Evolutionary conservation across 2,329 filamentous ascomycete species (phyloP).

Genomic region (Neurospora crassa): DNA sequence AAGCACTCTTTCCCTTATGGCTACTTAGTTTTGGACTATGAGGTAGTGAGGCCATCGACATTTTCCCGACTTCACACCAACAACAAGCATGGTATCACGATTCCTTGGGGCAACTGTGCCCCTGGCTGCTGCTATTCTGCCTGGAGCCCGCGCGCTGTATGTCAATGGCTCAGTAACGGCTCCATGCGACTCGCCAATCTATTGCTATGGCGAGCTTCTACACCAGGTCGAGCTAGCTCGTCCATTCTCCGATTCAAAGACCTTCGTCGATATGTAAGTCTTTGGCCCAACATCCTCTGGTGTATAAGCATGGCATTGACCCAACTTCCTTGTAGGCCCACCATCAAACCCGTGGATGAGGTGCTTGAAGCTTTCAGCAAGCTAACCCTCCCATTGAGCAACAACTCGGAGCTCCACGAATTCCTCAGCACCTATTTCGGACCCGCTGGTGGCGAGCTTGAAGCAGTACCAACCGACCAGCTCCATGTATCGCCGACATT

Average conservation of each 20-base stretch:
- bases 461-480: constrained; percentile 39
- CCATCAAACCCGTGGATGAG: constrained; percentile 46
- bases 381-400: constrained; percentile 49
- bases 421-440: constrained; percentile 57
- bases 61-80: not conserved
- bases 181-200: constrained; percentile 58
- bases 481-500: constrained; percentile 49
- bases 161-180: constrained; percentile 50
- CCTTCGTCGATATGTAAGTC: constrained; percentile 58
- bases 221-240: constrained; percentile 51
- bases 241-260: constrained; percentile 60
- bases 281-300: constrained; percentile 1
- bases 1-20: not conserved
- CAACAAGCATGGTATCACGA: constrained; percentile 2
- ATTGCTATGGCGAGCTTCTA: constrained; percentile 57
- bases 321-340: constrained; percentile 37
- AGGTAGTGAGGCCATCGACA: not conserved
- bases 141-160: constrained; percentile 38
- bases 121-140: constrained; percentile 18
- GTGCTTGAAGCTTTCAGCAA: constrained; percentile 52
- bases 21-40: not conserved
- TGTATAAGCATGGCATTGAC: constrained; percentile 10
- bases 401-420: constrained; percentile 50
- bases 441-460: constrained; percentile 52
- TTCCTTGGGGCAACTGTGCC: constrained; percentile 16